Conservation (phyloP, 2,329 filamentous ascomycete genomes). For the Penicillium brevicompactum region DNA sequence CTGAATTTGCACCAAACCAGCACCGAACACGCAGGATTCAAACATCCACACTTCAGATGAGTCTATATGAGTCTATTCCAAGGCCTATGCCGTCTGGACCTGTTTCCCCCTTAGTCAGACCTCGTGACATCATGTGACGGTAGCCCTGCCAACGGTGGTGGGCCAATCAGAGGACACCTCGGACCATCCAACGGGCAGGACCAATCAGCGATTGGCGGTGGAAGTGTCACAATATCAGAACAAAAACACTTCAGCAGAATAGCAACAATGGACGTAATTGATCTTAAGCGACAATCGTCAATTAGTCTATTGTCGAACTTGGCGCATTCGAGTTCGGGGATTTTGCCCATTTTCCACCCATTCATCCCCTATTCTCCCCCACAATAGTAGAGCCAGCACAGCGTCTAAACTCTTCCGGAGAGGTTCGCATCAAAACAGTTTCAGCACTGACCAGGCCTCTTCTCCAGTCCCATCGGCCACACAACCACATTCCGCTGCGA, state of each 20-base stretch:
- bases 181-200: conserved; percentile 3
- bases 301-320: neutral
- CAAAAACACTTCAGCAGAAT: no score
- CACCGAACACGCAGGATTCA: no score
- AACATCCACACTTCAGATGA: neutral
- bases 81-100: neutral
- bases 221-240: neutral
- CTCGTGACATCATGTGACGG: conserved; percentile 17
- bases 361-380: no score
- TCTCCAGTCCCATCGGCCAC: conserved; percentile 7
- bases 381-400: no score
- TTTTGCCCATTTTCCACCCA: no score
- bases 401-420: no score
- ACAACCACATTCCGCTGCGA: conserved; percentile 24
- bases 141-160: conserved; percentile 23
- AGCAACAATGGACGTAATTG: neutral
- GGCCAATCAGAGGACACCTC: conserved; percentile 12
- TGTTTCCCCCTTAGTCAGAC: conserved; percentile 18
- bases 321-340: no score
- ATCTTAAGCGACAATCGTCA: neutral
- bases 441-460: conserved; percentile 3
- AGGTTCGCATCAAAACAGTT: neutral
- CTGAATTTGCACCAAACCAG: no score
- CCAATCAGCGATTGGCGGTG: conserved; percentile 17
- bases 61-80: neutral